Conservation (phyloP, 108 stramenopile species). For the Cylindrotheca closterium region DNA sequence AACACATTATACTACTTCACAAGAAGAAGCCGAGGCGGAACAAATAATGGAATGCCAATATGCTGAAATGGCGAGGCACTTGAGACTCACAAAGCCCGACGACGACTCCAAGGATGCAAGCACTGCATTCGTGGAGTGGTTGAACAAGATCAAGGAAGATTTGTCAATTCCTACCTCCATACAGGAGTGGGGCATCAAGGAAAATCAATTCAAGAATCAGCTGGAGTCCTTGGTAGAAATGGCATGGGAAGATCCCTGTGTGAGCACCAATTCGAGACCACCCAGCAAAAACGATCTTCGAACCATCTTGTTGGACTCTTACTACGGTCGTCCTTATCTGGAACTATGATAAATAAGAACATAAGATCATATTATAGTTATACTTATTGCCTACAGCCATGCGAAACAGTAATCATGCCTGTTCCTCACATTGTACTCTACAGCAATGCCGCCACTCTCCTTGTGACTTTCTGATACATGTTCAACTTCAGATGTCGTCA, state of each 20-base stretch:
- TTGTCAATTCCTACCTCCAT: constrained; percentile 25
- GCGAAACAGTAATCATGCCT: too few relatives aligned
- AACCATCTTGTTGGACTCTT: constrained; percentile 28
- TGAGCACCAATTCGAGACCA: constrained; percentile 33
- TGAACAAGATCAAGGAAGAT: constrained; percentile 22
- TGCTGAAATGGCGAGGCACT: constrained; percentile 24
- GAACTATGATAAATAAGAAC: background rate
- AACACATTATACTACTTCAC: constrained; percentile 16
- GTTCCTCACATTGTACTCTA: too few relatives aligned
- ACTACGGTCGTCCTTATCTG: constrained; percentile 25
- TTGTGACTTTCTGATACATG: too few relatives aligned
- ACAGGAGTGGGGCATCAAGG: constrained; percentile 25
- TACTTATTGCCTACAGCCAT: too few relatives aligned
- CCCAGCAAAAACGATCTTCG: constrained; percentile 32
- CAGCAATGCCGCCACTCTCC: too few relatives aligned
- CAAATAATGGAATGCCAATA: constrained; percentile 24
- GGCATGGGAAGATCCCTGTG: constrained; percentile 48
- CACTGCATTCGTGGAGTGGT: constrained; percentile 7
- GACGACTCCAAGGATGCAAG: constrained; percentile 17
- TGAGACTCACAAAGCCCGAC: constrained; percentile 23
- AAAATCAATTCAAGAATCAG: constrained; percentile 20
- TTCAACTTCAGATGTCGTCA: too few relatives aligned
- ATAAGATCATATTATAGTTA: too few relatives aligned
- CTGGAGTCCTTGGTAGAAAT: constrained; percentile 27
- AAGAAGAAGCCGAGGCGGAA: constrained; percentile 15